Evolutionary conservation across 768 basidiomycete genomes (phyloP).

Genomic region (Phylloporus arenicola): DNA sequence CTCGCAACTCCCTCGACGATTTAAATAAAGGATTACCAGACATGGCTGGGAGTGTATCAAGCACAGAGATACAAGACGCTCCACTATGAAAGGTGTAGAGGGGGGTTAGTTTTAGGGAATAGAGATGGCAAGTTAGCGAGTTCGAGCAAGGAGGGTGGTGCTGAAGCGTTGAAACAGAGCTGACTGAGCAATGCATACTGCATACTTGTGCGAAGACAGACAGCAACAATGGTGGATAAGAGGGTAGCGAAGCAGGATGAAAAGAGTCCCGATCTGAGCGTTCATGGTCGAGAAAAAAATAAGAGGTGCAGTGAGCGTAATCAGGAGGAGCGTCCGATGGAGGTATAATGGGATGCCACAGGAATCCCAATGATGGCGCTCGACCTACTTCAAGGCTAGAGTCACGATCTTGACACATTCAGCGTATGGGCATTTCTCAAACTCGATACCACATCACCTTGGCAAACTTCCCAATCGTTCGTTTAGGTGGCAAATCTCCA

Average conservation of each 20-base stretch:
- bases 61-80: conserved; percentile 31
- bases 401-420: conserved; percentile 14
- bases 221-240: conserved; percentile 20
- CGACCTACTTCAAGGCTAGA: conserved; percentile 17
- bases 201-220: conserved; percentile 23
- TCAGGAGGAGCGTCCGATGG: conserved; percentile 5
- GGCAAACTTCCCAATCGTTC: conserved; percentile 7
- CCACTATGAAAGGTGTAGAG: conserved; percentile 24
- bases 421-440: conserved; percentile 13
- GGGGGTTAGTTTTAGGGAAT: conserved; percentile 23
- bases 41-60: conserved; percentile 32
- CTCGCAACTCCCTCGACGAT: conserved; percentile 9
- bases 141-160: conserved; percentile 21
- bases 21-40: conserved; percentile 32
- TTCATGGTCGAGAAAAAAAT: conserved; percentile 13
- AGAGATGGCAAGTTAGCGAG: conserved; percentile 14
- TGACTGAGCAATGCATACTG: conserved; percentile 23
- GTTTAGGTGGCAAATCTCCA: conserved; percentile 15
- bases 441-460: conserved; percentile 29
- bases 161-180: conserved; percentile 18
- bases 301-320: neutral
- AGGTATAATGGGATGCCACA: conserved; percentile 20
- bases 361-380: conserved; percentile 12
- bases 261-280: conserved; percentile 16
- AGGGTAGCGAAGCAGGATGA: conserved; percentile 13